A percentile compares a stretch with the other conserved stretches of the same genome.
Evolutionary conservation across 257 asterid species (phyloP).

Genomic region (Capsicum pubescens): DNA sequence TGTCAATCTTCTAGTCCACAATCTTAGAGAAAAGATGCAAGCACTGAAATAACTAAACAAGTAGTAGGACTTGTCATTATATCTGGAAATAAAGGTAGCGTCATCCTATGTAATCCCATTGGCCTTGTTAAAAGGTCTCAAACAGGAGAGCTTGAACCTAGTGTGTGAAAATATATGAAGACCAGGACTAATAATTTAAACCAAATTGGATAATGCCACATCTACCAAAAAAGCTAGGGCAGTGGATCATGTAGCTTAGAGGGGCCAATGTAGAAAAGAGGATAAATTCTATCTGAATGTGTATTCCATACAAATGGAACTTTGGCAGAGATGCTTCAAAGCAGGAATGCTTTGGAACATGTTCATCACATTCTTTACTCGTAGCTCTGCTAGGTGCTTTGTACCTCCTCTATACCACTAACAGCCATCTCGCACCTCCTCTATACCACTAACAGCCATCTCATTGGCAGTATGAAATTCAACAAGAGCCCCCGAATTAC

Average conservation of each 20-base stretch:
- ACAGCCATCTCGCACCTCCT: not conserved
- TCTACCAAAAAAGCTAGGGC: not conserved
- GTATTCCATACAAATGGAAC: not conserved
- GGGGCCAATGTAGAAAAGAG: not conserved
- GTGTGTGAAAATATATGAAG: not conserved
- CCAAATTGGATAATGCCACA: not conserved
- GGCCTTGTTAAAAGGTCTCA: not conserved
- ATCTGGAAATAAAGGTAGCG: not conserved
- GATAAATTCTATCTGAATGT: not conserved
- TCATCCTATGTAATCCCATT: not conserved
- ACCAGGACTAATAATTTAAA: not conserved
- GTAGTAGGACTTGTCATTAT: not conserved
- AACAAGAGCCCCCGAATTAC: not conserved
- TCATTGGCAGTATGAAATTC: not conserved
- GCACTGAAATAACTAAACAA: too few relatives aligned
- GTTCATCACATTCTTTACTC: not conserved
- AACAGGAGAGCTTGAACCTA: not conserved
- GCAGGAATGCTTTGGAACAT: too few relatives aligned
- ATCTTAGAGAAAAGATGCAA: not conserved
- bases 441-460: not conserved
- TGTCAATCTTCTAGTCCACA: not conserved
- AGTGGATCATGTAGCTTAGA: too few relatives aligned
- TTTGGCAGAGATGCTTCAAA: not conserved
- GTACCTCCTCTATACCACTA: not conserved
- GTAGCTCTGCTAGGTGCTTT: not conserved